phyloP scores from a whole-genome alignment of 805 yeast species.

The Saccharomycopsis babjevae region DNA sequence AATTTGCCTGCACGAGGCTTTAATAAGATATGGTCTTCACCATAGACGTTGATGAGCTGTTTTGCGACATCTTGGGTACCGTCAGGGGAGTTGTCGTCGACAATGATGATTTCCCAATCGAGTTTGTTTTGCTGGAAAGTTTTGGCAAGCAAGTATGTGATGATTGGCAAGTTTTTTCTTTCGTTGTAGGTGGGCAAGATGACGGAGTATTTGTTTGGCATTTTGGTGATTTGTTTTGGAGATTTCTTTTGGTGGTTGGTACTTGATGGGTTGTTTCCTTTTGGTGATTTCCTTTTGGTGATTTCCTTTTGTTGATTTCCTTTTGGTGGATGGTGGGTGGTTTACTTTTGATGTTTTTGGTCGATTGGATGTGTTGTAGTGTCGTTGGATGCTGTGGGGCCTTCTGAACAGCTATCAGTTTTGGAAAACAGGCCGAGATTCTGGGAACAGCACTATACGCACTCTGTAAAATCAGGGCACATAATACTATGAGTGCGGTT shows the following conservation, averaged over 20 bases:
- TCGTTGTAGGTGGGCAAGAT: constrained; percentile 75
- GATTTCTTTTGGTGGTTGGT: too few species aligned
- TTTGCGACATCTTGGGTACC: constrained; percentile 70
- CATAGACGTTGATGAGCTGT: constrained; percentile 46
- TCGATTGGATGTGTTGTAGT: too few species aligned
- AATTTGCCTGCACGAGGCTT: constrained; percentile 68
- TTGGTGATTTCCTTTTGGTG: too few species aligned
- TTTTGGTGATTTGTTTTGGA: constrained; percentile 15
- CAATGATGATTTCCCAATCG: constrained; percentile 70
- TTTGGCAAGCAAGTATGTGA: constrained; percentile 57
- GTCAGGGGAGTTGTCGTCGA: constrained; percentile 73
- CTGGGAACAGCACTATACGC: too few species aligned
- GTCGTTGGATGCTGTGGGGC: too few species aligned
- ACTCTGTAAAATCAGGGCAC: too few species aligned
- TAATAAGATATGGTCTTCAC: constrained; percentile 49
- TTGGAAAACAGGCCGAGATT: too few species aligned
- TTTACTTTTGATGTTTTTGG: too few species aligned
- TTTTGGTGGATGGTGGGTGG: too few species aligned
- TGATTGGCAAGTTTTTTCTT: constrained; percentile 56
- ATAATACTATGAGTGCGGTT: too few species aligned
- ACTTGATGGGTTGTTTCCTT: not conserved
- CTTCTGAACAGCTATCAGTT: too few species aligned
- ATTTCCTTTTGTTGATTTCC: too few species aligned
- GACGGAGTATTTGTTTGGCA: constrained; percentile 49
- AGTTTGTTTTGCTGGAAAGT: constrained; percentile 47